Evolutionary conservation across 2,329 filamentous ascomycete genomes (phyloP), one percentile per base, ranked within the genome.

Genomic region (Aspergillus caelatus): DNA sequence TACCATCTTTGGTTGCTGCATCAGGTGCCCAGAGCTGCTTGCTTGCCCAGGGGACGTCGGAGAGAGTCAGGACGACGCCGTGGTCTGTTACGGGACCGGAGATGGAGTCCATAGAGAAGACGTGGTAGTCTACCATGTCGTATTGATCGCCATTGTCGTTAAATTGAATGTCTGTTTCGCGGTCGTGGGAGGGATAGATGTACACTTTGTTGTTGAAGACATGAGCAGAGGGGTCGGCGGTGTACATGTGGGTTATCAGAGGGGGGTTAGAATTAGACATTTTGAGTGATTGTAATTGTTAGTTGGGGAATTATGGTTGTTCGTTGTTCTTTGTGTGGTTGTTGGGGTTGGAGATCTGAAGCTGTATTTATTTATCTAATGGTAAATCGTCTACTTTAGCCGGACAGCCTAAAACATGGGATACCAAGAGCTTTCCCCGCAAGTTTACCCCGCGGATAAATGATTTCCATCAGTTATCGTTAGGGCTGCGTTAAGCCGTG

Each of bases 81-180:
- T 93, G 91, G 80, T 93, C 91, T 23, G 84, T 88, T 2, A 93
- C 89, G 21, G 82, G 80, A 0, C 82, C 81, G 64, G 83, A 84
- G 28, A 87, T 80, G 1, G 83, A 80, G 61, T 86, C 84, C 32
- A 86, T 80, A 68, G 86, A 89, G 78, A 93, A 89, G 75, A 94
- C 91, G 77, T 93, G 91, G 83, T 94, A 94, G 81, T 94, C 91
- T 61, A 81, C 84, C 91, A 93, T 94, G 80, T 92, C 91, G 76
- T 93, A 93, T 76, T 93, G 91, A 79, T 93, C 91, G 74, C 91
- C 91, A 83, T 93, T 92, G 83, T 93, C 91, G 80, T 94, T 93
- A 82, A 90, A 89, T 62, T 85, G 62, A 76, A 92, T 91, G 77
- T 88, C 85, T 6, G 89, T 91, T 76, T 92, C 89, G 68, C 90